phyloP scores from a whole-genome alignment of 2,329 filamentous ascomycete species.

The Amesomyces nigricolor region DNA sequence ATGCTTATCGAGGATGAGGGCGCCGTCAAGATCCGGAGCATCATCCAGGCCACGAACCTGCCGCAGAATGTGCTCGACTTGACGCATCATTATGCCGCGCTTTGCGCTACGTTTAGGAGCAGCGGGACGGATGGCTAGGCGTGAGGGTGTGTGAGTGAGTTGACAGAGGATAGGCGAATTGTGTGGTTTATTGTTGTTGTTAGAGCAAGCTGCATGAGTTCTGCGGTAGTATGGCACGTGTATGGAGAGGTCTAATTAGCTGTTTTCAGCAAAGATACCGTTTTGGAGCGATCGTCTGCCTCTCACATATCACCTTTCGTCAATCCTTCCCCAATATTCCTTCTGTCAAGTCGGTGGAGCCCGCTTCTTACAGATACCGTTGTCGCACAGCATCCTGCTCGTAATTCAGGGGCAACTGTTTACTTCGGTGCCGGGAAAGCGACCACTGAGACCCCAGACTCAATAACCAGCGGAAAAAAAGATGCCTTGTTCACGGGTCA shows the following conservation, averaged over 20 bases:
- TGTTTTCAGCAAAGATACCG: neutral
- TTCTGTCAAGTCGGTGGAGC: neutral
- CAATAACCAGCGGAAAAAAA: too few species aligned
- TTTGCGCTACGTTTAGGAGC: constrained; percentile 93
- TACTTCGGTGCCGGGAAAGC: neutral
- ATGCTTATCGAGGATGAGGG: constrained; percentile 96
- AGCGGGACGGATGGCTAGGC: constrained; percentile 75
- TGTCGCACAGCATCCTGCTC: neutral
- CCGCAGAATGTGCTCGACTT: constrained; percentile 90
- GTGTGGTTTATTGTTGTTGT: neutral
- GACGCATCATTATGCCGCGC: constrained; percentile 90
- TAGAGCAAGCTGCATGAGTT: neutral
- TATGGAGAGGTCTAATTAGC: neutral
- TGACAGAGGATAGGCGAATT: neutral
- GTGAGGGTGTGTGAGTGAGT: neutral
- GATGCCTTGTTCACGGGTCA: too few species aligned
- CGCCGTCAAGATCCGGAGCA: constrained; percentile 92
- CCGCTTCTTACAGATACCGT: neutral
- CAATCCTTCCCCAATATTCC: too few species aligned
- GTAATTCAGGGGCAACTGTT: constrained; percentile 1
- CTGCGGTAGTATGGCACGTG: neutral
- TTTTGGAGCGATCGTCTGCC: neutral
- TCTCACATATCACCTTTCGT: neutral
- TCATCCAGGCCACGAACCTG: constrained; percentile 91
- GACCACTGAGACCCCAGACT: neutral